phyloP scores from a whole-genome alignment of 208 protist species.

The Crithidia bombi region DNA sequence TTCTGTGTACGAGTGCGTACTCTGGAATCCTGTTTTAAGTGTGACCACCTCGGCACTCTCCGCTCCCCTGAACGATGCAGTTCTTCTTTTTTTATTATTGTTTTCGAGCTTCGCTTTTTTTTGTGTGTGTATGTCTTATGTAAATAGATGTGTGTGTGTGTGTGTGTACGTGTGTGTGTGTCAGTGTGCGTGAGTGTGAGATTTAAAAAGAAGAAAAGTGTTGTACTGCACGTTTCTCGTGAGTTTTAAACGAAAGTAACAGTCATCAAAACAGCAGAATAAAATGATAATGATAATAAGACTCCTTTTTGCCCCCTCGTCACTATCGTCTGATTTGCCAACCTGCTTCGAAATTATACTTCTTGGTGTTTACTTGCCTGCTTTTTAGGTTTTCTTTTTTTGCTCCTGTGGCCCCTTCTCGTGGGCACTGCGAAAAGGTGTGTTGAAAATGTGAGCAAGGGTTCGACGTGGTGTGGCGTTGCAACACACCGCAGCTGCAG shows the following conservation, averaged over 20 bases:
- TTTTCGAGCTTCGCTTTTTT: slow-evolving; percentile 24
- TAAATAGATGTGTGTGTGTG: not conserved
- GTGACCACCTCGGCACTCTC: too few relatives aligned
- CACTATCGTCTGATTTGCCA: too few relatives aligned
- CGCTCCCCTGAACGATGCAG: not conserved
- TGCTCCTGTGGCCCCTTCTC: too few relatives aligned
- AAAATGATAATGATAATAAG: not conserved
- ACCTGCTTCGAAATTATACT: too few relatives aligned
- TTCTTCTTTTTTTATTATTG: slow-evolving; percentile 1
- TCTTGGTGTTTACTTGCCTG: too few relatives aligned
- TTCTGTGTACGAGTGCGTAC: too few relatives aligned
- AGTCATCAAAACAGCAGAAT: not conserved
- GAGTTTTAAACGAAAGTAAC: too few relatives aligned
- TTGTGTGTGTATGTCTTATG: not conserved
- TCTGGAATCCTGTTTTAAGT: too few relatives aligned
- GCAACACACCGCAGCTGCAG: not conserved
- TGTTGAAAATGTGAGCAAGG: not conserved
- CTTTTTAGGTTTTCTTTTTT: too few relatives aligned
- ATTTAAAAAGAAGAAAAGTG: slow-evolving; percentile 1
- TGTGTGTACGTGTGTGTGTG: not conserved
- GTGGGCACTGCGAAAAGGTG: too few relatives aligned
- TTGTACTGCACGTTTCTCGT: too few relatives aligned
- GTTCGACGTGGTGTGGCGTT: not conserved
- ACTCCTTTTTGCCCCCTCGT: too few relatives aligned
- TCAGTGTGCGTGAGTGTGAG: not conserved